Percentiles rank a stretch among this genome's conserved stretches.
Conservation (phyloP, 129 eudicot species). For the Dittrichia graveolens region DNA sequence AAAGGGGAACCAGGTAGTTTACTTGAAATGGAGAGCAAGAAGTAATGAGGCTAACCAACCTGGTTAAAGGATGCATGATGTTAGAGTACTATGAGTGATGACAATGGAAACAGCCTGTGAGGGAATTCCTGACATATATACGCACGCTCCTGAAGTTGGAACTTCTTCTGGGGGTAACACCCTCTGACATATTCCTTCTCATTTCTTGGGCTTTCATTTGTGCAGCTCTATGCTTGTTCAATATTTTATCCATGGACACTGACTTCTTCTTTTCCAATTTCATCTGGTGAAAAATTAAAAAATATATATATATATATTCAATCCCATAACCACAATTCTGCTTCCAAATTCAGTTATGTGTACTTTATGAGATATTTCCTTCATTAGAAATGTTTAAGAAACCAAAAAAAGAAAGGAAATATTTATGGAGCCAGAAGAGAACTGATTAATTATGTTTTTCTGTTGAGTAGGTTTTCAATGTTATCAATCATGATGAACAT, state of each 20-base stretch:
- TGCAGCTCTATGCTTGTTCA: constrained; percentile 70
- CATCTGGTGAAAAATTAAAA: constrained; percentile 47
- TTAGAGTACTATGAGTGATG: constrained; percentile 29
- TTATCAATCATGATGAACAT: not conserved
- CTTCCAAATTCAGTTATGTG: not conserved
- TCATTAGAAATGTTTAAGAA: constrained; percentile 3
- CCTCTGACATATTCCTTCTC: constrained; percentile 52
- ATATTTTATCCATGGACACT: constrained; percentile 80
- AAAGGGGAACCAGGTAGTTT: not conserved
- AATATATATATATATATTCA: not conserved
- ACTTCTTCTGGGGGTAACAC: constrained; percentile 35
- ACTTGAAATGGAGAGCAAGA: not conserved
- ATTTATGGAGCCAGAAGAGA: not conserved
- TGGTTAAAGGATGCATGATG: constrained; percentile 24
- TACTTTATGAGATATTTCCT: not conserved
- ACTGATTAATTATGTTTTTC: not conserved
- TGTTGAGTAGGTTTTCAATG: not conserved
- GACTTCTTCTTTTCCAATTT: constrained; percentile 87
- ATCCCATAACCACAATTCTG: not conserved
- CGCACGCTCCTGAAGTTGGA: constrained; percentile 38
- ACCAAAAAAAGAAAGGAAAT: not conserved
- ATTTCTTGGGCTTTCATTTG: constrained; percentile 67
- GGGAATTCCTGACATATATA: constrained; percentile 34
- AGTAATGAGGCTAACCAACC: constrained; percentile 19
- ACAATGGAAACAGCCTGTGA: constrained; percentile 47